A percentile compares a stretch with the other conserved stretches of the same genome.
These are phyloP conservation scores for Notholithocarpus densiflorus DNA, from an alignment of 306 rosid species.

Conservation along the genomic window DNA sequence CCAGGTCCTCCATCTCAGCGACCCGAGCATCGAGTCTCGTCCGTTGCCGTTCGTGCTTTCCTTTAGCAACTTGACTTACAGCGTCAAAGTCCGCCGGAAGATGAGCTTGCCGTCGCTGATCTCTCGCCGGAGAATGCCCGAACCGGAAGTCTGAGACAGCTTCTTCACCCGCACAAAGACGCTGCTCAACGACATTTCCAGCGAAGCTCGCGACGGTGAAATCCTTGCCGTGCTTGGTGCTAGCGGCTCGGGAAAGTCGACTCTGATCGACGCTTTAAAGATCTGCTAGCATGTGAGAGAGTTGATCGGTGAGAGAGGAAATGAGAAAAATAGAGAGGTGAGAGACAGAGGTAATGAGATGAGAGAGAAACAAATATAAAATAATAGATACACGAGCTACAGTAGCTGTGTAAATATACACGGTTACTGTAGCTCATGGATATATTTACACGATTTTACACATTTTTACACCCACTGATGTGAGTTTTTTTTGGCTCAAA, in stretches of 20 bases:
- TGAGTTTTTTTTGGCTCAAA: too few relatives aligned
- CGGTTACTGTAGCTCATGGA: too few relatives aligned
- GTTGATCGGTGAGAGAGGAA: too few relatives aligned
- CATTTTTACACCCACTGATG: too few relatives aligned
- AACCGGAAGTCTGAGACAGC: slow-evolving; percentile 35
- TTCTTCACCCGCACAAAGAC: slow-evolving; percentile 52
- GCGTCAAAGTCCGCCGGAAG: slow-evolving; percentile 57
- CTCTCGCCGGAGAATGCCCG: background rate
- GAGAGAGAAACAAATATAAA: too few relatives aligned
- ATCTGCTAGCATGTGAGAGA: too few relatives aligned
- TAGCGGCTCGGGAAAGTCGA: slow-evolving; percentile 88
- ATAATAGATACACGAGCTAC: too few relatives aligned
- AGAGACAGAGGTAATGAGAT: too few relatives aligned
- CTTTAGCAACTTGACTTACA: slow-evolving; percentile 69
- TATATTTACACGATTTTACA: too few relatives aligned
- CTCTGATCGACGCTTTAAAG: slow-evolving; percentile 69
- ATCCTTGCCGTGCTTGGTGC: slow-evolving; percentile 89
- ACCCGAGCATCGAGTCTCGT: slow-evolving; percentile 38
- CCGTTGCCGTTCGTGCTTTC: slow-evolving; percentile 70
- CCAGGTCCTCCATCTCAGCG: slow-evolving; percentile 40
- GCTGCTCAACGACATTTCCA: slow-evolving; percentile 71
- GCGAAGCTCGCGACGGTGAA: slow-evolving; percentile 88
- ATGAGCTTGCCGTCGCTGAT: slow-evolving; percentile 30
- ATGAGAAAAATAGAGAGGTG: too few relatives aligned
- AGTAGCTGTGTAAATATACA: too few relatives aligned